Evolutionary conservation across 2,329 filamentous ascomycete genomes (phyloP), one percentile per base, ranked within the genome.

Genomic region (Verticillium klebahnii): DNA sequence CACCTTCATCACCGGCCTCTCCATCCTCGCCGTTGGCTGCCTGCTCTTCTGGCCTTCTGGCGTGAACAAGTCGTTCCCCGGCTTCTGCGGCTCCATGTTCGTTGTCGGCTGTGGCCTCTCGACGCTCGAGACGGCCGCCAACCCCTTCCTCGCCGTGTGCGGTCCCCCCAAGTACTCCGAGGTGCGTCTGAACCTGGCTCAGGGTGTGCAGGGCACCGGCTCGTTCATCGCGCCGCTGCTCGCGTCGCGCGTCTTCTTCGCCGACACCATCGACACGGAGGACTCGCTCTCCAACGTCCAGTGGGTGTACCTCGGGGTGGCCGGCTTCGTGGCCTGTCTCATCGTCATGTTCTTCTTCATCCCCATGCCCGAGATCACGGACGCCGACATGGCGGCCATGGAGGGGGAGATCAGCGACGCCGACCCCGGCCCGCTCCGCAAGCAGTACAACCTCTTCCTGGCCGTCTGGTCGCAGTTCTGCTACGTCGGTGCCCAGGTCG

Each of bases 1-100:
- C 61, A 88, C 87, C 37, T 90, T 91, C 72, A 89, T 91, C 69
- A 82, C 84, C 67, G 86, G 54, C 32, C 78, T 87, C 1, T 76
- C 71, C 40, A 74, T 87, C 7, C 83, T 85, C 64, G 83, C 82
- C 8, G 73, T 86, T 23, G 84, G 83, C n/a, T 80, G 81, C 32
- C 73, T 87, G 32, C 73, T 85, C 57, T 84, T 85, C 62, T 87
- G 83, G 85, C 85, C 85, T 1, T 83, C 80, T 36, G 80, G 82
- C 8, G 72, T 86, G 4, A 77, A 85, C 60, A 73, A 76, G 9
- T 82, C 79, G 1, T 87, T 87, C 66, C 82, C 81, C 3, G 85
- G 85, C 29, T 87, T 86, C 73, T 87, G 84, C 65, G 84, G 80
- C 8, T 81, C 80, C 62, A 85, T 84, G 65, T 85, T 86, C 67